Evolutionary conservation across 2,329 filamentous ascomycete species (phyloP), one percentile per base, ranked within the genome.

Genomic region (Aspergillus unguis): DNA sequence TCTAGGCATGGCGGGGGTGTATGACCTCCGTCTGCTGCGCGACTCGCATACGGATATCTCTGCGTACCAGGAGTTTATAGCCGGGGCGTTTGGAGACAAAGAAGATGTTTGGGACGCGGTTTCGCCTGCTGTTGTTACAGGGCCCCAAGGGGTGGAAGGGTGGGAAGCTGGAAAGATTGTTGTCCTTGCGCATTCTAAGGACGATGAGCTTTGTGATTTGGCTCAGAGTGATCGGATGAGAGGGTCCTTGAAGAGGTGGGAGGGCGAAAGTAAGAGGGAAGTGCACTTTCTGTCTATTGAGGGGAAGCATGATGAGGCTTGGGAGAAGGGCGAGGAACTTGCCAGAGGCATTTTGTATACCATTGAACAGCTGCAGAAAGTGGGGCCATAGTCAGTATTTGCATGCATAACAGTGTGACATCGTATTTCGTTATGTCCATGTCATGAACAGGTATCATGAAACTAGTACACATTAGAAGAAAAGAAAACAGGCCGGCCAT

Each of bases 221-320:
- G 57, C 53, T 1, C 75, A 77, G 57, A 46, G 65, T 5, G 64
- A 70, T 40, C 62, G 44, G 2, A 76, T 83, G 79, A 62, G 78
- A 75, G 57, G 78, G 67, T 67, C 76, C 67, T 67, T 81, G 74
- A 66, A 78, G 69, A 62, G 73, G 65, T 74, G 77, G 77, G 68
- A 80, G 44, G 38, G 40, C 29, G 26, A 7, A 3, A 37, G 54
- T 11, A 65, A 65, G 69, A 66, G 70, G 71, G 73, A 64, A 46
- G 67, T 75, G 55, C 65, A 75, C 11, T 44, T 62, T 65, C 68
- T 78, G 2, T 33, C 65, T 2, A 59, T 77, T 29, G 57, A 62
- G 28, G 73, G 71, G 8, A 53, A 58, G 23, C 75, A 77, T 64
- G 67, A 76, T 56, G 71, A 74, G 17, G 65, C 72, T 6, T 77